Evolutionary conservation across 345 rosid genomes (phyloP), one percentile per base, ranked within the genome.

Genomic region (Moricandia arvensis): DNA sequence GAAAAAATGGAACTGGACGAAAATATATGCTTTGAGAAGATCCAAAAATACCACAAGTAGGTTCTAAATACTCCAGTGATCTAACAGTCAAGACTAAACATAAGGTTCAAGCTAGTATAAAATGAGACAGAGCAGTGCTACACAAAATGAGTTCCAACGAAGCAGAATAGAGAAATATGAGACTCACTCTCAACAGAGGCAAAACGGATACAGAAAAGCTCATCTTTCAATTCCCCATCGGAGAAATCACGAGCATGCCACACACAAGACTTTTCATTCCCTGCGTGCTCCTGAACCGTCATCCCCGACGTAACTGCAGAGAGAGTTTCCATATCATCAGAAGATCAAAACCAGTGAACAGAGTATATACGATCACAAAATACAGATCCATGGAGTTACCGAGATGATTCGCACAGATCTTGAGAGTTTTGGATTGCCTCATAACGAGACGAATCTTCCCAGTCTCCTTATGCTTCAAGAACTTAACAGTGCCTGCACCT

Each of bases 331-430:
- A 45, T 4, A 54, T 8, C 1, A 16, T 47, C 24, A 21, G 24
- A 53, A 18, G 13, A 54, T 54, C 55, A 38, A 76, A 8, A 57
- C 31, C 4, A 29, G 31, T 21, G 24, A 21, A 21, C 24, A 21
- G 24, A 21, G 24, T 21, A 21, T 21, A 21, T 21, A 21, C 2
- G 24, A 21, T 21, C 24, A 21, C 24, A 1, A 27, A 27, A 27
- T 27, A 27, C 29, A 29, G 31, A 29, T 29, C 31, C 18, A 27
- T 21, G 37, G 7, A 27, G 6, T 11, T n/a, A 90, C 97, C 87
- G 7, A 88, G 80, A 86, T 93, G 97, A 78, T 93, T 93, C 59
- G 97, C 98, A 49, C 98, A 93, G 90, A 93, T 90, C 91, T 91
- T 93, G 61, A 93, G 86, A 51, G 97, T 93, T 79, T 90, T 93